Evolutionary conservation across 148 eudicot genomes (phyloP), one percentile per base, ranked within the genome.

Genomic region (Linanthus parryae): DNA sequence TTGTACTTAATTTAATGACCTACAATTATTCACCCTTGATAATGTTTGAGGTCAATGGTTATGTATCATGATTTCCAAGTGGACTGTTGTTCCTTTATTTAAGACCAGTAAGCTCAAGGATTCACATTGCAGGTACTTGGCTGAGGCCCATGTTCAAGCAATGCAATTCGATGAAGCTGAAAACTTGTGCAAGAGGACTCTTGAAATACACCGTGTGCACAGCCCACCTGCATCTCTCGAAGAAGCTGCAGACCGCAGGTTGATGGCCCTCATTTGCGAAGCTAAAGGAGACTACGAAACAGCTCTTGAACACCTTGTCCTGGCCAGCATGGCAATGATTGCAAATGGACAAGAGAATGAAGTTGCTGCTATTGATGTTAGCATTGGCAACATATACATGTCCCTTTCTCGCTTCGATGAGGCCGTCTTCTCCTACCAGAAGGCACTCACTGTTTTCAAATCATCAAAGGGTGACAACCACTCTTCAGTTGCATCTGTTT

Each of bases 141-240:
- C 99, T 8, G 99, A 92, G 75, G 99, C 99, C 34, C 83, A 87
- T 77, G 94, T 92, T 41, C 99, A 87, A 59, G 90, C 94, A 20
- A 87, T 92, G 96, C 99, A 92, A 54, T 92, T 92, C 56, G 94
- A 88, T 31, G 99, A 92, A 48, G 99, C 99, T 28, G 96, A 92
- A 56, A 75, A 62, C 40, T 54, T 92, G 34, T 79, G 83, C 72
- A 77, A 92, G 65, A 83, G 70, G 66, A 84, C 99, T 37, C 84
- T 92, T 40, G 96, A 92, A 65, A 92, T 88, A 56, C 99, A 92
- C 29, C 87, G 94, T 6, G 85, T 68, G 46, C 94, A 92, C 68
- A 84, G 96, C 54, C 63, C 94, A 38, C 96, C 99, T 4, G 96
- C 99, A 12, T 92, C 99, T 43, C 83, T 92, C 5, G 94, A 92